Base-by-base conservation (phyloP, 805 yeast species). In the Monosporozyma servazzii region DNA sequence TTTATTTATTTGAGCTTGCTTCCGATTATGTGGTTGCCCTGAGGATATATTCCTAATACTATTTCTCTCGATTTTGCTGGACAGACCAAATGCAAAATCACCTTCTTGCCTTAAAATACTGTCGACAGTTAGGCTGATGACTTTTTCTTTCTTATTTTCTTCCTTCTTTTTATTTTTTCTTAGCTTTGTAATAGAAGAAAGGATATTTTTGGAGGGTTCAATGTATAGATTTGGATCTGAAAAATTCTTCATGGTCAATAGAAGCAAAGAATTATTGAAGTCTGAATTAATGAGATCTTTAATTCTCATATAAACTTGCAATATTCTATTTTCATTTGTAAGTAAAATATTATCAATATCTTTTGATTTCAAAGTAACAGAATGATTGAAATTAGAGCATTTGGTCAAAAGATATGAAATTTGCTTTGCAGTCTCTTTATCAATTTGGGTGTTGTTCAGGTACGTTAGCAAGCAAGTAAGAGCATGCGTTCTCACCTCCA, bases 381-480 rank as follows among this genome's bases (percentile, higher is more conserved):
- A 62, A 49, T 61, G 61, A 65, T 71, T 58, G 61, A 62, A 57
- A 58, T 61, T 57, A 33, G 69, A 57, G 46, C 70, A 58, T 58
- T 71, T 75, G 9, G 81, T 74, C 27, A 85, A 70, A 49, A 80
- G 59, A 47, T 73, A 74, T 15, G 79, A 75, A 9, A 80, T 64
- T 17, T 79, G 70, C 42, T 68, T 68, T 1, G 78, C 67, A 11
- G 75, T 66, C 23, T 75, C 76, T 5, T 66, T 65, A 2, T 77
- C 73, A 0, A 78, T 55, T 2, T 68, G 57, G 13, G 66, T 58
- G 41, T 65, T 63, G 50, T 73, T 74, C 48, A 81, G 57, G 60
- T 80, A 84, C 7, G 79, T 73, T 25, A 78, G 58, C 17, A 85
- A 61, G 45, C 86, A 81, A 1, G 81, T 73, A 45, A 86, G 64